Percentiles rank a stretch among this genome's conserved stretches.
Conservation (phyloP, 2,329 filamentous ascomycete species). For the Monilinia vaccinii-corymbosi region DNA sequence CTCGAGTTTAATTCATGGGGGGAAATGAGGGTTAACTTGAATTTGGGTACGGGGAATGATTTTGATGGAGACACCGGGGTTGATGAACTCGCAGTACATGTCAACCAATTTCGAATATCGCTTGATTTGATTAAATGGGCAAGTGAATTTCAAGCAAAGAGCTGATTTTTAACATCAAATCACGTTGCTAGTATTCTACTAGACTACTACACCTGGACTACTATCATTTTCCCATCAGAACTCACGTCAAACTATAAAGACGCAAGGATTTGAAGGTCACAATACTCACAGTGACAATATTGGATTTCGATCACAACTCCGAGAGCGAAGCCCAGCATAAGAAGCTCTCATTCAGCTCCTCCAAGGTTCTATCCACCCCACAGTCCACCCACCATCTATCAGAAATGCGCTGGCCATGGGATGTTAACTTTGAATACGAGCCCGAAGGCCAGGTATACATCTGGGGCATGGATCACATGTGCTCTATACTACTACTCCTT, state of each 20-base stretch:
- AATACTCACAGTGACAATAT: background rate
- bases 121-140: background rate
- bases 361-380: too few species aligned
- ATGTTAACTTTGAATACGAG: too few species aligned
- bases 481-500: too few species aligned
- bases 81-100: background rate
- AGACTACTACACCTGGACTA: background rate
- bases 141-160: background rate
- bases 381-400: too few species aligned
- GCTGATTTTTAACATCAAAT: background rate
- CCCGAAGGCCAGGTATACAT: too few species aligned
- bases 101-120: background rate
- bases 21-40: background rate
- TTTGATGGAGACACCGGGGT: background rate
- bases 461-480: too few species aligned
- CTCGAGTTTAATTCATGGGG: background rate
- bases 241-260: background rate
- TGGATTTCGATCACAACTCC: background rate
- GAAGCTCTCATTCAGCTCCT: background rate
- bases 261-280: background rate
- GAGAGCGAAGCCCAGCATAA: too few species aligned
- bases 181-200: background rate
- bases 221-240: too few species aligned
- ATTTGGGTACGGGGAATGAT: background rate
- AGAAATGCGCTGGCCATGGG: too few species aligned